A percentile compares a stretch with the other conserved stretches of the same genome.
These are phyloP conservation scores for Diaporthe caulivora DNA, from an alignment of 2,329 filamentous ascomycete genomes.

Conservation along the genomic window DNA sequence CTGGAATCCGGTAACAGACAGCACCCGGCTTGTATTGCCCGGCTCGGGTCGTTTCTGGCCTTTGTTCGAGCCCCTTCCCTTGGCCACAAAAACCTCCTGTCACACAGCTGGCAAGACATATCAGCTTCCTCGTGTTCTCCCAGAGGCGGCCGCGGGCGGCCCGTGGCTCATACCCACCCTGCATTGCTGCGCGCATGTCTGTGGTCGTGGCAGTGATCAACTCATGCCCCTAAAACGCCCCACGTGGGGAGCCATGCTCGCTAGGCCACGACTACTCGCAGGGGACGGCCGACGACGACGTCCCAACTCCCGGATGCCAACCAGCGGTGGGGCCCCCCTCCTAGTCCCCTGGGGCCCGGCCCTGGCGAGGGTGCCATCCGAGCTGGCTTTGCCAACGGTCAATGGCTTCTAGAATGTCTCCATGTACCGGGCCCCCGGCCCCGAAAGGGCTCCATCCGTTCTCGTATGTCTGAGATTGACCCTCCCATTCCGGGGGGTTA, in stretches of 20 bases:
- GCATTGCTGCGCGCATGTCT: conserved; percentile 9
- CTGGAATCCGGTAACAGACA: neutral
- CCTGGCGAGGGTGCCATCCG: conserved; percentile 2
- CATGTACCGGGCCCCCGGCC: conserved; percentile 22
- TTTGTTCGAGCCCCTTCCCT: neutral
- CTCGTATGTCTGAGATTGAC: conserved; percentile 28
- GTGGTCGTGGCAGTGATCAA: conserved; percentile 28
- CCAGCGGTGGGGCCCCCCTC: conserved; percentile 21
- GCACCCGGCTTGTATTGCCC: neutral
- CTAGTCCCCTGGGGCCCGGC: conserved; percentile 16
- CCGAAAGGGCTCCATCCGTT: conserved; percentile 9
- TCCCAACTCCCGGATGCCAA: conserved; percentile 16
- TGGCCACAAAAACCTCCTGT: neutral
- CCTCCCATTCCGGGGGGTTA: neutral
- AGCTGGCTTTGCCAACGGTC: conserved; percentile 22
- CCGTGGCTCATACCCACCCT: conserved; percentile 11
- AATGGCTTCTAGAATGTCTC: conserved; percentile 29
- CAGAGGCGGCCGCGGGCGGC: conserved; percentile 15
- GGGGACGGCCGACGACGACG: conserved; percentile 22
- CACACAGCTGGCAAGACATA: neutral
- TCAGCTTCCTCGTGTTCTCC: conserved; percentile 5
- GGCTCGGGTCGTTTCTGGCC: neutral
- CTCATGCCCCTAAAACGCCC: conserved; percentile 29
- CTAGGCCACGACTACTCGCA: conserved; percentile 22
- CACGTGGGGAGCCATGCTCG: conserved; percentile 23